Evolutionary conservation across 805 yeast genomes (phyloP).

Genomic region (Starmerella stellata): DNA sequence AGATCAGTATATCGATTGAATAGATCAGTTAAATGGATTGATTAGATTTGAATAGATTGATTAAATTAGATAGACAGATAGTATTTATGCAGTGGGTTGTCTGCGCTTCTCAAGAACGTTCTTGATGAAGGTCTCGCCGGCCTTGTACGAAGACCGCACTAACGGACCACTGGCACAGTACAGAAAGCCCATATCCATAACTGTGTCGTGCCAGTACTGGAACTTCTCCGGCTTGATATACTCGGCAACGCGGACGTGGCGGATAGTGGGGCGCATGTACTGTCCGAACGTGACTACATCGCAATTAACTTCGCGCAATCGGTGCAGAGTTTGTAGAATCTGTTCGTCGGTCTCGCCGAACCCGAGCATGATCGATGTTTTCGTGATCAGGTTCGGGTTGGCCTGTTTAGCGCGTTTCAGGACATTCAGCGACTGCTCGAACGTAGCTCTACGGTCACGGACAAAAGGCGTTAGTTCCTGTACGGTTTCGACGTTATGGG

Average conservation of each 20-base stretch:
- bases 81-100: too few relatives aligned
- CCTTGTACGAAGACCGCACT: conserved; percentile 91
- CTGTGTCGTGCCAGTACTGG: conserved; percentile 77
- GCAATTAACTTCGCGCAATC: conserved; percentile 56
- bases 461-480: conserved; percentile 87
- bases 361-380: conserved; percentile 91
- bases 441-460: conserved; percentile 92
- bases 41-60: too few relatives aligned
- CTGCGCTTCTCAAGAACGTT: conserved; percentile 38
- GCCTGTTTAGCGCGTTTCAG: conserved; percentile 63
- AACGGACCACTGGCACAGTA: conserved; percentile 96
- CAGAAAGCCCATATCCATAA: conserved; percentile 73
- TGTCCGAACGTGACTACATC: conserved; percentile 98
- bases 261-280: conserved; percentile 95
- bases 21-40: too few relatives aligned
- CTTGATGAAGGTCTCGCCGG: conserved; percentile 95
- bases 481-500: conserved; percentile 93
- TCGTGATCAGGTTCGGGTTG: conserved; percentile 62
- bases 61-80: too few relatives aligned
- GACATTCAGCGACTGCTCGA: conserved; percentile 68
- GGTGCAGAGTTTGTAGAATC: conserved; percentile 51
- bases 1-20: too few relatives aligned
- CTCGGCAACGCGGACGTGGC: conserved; percentile 96
- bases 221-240: conserved; percentile 87
- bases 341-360: conserved; percentile 93